Base-by-base conservation (phyloP, 805 yeast species). In the Martiniozyma abietophila region DNA sequence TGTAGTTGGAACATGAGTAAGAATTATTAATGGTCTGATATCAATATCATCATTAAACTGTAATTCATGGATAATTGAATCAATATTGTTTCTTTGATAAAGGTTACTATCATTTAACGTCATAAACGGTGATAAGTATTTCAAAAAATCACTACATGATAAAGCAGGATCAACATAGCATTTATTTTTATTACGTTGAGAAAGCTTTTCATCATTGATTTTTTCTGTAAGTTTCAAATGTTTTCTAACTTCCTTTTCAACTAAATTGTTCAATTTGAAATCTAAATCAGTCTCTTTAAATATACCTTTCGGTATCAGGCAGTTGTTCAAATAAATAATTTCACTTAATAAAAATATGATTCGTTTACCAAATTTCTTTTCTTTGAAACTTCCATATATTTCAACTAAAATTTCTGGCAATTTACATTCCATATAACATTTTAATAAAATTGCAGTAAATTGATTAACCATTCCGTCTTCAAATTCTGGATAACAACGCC, bases 1-100 rank as follows among this genome's bases (percentile, higher is more conserved):
- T 1, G 94, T 76, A 4, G 79, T 68, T 25, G 85, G 55, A 1
- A 92, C 86, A 43, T 68, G 76, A 0, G 95, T 75, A 31, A 77
- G 78, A 19, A 62, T 59, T 6, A 92, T 64, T 58, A 82, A 61
- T 35, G 69, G 65, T 44, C 79, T 76, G 48, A 88, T 71, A 35
- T 76, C 78, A 0, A 61, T 42, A 32, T 84, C 95, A 46, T 81
- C 92, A 4, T n/a, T n/a, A n/a, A n/a, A n/a, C n/a, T n/a, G n/a
- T n/a, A n/a, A n/a, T n/a, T n/a, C n/a, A n/a, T n/a, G n/a, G n/a
- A n/a, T n/a, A n/a, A n/a, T n/a, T n/a, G n/a, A n/a, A n/a, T n/a
- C n/a, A n/a, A n/a, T n/a, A n/a, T n/a, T n/a, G n/a, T n/a, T n/a
- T n/a, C n/a, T n/a, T n/a, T n/a, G n/a, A n/a, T n/a, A n/a, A n/a